These are phyloP conservation scores for Suillus weaverae DNA, from an alignment of 768 basidiomycete genomes.

Conservation along the genomic window DNA sequence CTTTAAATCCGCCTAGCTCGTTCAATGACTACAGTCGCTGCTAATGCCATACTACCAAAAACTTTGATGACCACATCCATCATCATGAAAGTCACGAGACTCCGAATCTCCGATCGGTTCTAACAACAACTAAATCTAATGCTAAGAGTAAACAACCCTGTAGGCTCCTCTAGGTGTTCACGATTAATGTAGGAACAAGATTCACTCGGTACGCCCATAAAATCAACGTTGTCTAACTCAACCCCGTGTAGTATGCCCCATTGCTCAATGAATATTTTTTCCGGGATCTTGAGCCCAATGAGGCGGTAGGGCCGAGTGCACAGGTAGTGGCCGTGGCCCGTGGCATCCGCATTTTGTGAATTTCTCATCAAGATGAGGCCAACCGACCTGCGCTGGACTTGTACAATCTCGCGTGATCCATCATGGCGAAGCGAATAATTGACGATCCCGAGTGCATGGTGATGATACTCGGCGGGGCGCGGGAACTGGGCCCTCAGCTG, in stretches of 20 bases:
- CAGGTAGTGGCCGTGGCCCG: not conserved
- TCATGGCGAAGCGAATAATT: not conserved
- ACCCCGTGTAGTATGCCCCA: not conserved
- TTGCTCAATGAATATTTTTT: no score
- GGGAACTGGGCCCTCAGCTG: not conserved
- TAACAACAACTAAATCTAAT: not conserved
- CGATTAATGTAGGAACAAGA: not conserved
- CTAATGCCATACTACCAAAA: not conserved
- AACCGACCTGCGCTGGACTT: not conserved
- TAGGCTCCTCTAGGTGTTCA: not conserved
- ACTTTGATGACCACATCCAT: not conserved
- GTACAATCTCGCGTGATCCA: not conserved
- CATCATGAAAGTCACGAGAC: not conserved
- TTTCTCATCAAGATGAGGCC: not conserved
- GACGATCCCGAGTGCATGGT: not conserved
- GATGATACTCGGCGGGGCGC: not conserved
- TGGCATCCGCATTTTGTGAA: not conserved
- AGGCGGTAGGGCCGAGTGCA: not conserved
- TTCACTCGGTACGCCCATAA: not conserved
- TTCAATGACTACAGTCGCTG: not conserved
- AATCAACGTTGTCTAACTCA: not conserved
- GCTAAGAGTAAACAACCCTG: not conserved
- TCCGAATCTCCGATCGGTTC: not conserved
- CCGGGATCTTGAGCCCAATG: not conserved
- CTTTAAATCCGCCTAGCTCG: not conserved